Conservation (phyloP, 2,329 filamentous ascomycete species). For the Clarireedia monteithiana region DNA sequence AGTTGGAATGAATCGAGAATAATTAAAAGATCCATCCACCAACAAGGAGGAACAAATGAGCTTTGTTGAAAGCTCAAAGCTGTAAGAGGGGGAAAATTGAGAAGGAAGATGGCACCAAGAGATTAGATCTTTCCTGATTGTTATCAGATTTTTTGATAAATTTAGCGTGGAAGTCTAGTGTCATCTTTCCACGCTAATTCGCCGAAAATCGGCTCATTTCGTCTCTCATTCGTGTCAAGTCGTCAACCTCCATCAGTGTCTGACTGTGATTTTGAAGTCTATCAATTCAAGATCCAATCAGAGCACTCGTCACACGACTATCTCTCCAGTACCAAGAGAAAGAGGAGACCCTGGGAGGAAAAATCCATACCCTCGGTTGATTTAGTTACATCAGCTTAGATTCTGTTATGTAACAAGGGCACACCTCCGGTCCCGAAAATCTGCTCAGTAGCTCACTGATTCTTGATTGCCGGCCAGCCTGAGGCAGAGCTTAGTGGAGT, state of each 20-base stretch:
- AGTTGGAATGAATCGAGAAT: background rate
- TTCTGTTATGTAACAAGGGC: background rate
- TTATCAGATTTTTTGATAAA: slow-evolving; percentile 8
- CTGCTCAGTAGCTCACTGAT: too few species aligned
- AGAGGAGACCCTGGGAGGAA: background rate
- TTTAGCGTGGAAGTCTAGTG: slow-evolving; percentile 6
- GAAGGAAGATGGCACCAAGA: slow-evolving; percentile 1
- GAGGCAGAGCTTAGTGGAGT: too few species aligned
- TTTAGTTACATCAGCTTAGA: background rate
- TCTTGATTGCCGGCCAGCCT: too few species aligned
- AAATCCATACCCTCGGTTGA: background rate
- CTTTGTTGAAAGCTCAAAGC: background rate
- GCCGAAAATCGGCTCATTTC: slow-evolving; percentile 6
- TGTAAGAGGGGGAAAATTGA: background rate
- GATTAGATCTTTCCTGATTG: slow-evolving; percentile 3
- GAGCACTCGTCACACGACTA: background rate
- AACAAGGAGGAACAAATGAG: background rate
- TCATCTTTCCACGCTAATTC: background rate
- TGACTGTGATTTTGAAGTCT: background rate
- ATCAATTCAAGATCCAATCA: background rate
- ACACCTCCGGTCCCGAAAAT: background rate
- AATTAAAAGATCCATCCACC: background rate
- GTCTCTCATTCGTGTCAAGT: background rate
- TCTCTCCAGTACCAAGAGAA: background rate
- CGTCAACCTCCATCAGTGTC: background rate